phyloP scores from a whole-genome alignment of 2,329 filamentous ascomycete genomes.

The Paraphaeosphaeria minitans region DNA sequence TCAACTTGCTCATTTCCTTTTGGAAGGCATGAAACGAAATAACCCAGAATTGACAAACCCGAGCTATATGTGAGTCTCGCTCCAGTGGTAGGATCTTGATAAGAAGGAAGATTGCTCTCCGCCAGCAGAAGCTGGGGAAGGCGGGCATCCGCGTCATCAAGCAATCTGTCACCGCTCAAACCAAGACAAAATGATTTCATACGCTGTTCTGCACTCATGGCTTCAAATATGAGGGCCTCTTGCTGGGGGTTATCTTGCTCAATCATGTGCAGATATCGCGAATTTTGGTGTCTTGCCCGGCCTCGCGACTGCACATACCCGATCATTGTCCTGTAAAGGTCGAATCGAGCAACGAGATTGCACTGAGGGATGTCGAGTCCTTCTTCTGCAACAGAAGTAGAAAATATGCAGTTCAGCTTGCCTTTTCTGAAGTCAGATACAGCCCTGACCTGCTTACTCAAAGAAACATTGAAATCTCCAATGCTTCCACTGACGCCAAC shows the following conservation, averaged over 20 bases:
- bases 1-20: conserved; percentile 54
- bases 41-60: conserved; percentile 71
- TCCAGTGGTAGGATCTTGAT: conserved; percentile 68
- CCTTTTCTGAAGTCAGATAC: conserved; percentile 68
- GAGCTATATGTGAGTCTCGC: conserved; percentile 80
- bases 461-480: conserved; percentile 67
- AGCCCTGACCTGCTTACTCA: conserved; percentile 74
- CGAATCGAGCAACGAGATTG: conserved; percentile 75
- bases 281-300: conserved; percentile 76
- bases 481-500: conserved; percentile 63
- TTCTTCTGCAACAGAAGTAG: conserved; percentile 69
- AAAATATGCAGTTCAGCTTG: conserved; percentile 65
- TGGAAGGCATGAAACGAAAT: conserved; percentile 73
- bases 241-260: conserved; percentile 72
- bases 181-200: conserved; percentile 78
- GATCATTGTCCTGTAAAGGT: conserved; percentile 87
- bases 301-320: conserved; percentile 94
- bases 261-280: conserved; percentile 83
- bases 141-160: conserved; percentile 65
- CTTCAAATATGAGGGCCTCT: conserved; percentile 60
- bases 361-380: conserved; percentile 70
- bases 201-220: conserved; percentile 61
- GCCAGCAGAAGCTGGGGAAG: conserved; percentile 62
- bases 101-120: conserved; percentile 58
- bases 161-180: conserved; percentile 74